Base-by-base conservation (phyloP, 208 protist species). In the Crithidia acanthocephali region DNA sequence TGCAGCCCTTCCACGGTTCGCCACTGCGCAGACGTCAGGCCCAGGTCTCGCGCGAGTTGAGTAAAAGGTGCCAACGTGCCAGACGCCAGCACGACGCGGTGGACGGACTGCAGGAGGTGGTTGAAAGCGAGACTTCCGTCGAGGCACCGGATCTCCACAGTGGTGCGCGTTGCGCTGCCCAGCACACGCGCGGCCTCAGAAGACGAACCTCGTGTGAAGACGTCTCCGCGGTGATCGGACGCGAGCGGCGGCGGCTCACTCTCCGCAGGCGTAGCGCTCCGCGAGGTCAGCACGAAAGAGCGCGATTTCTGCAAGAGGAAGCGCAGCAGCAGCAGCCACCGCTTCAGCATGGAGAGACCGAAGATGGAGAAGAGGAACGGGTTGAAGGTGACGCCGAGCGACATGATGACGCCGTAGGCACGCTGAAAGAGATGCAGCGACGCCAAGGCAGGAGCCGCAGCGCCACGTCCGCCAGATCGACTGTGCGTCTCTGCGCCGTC, bases 1-100 rank as follows among this genome's bases (percentile, higher is more conserved):
- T 89, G 85, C 42, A 53, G 53, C n/a, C 88, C 85, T 58, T 88
- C 72, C 23, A 77, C 48, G 8, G 48, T 67, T 47, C 64, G 32
- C 72, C 72, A 77, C 64, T 60, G 65, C 25, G 58, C n/a, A 8
- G 72, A 9, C 25, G 35, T 53, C 27, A 94, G 33, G 7, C 79
- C 85, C 1, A 98, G 68, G 62, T 97, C 95, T 18, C 47, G 55
- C 10, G 82, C 72, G 61, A 98, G 91, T 25, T 88, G 87, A 32
- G 82, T 56, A 45, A 99, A 86, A 1, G 97, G 97, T 0, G 93
- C 85, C 13, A 99, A 79, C 18, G 98, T 99, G n/a, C 98, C 98
- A 20, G 90, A 97, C 16, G 97, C 97, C 22, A 99, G 84, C 30
- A 99, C 86, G 20, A 99, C 67, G 25, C 85, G 87, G 47, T 90